Evolutionary conservation across 1,284 basidiomycete genomes (phyloP).

Genomic region (Rhizoctonia solani): DNA sequence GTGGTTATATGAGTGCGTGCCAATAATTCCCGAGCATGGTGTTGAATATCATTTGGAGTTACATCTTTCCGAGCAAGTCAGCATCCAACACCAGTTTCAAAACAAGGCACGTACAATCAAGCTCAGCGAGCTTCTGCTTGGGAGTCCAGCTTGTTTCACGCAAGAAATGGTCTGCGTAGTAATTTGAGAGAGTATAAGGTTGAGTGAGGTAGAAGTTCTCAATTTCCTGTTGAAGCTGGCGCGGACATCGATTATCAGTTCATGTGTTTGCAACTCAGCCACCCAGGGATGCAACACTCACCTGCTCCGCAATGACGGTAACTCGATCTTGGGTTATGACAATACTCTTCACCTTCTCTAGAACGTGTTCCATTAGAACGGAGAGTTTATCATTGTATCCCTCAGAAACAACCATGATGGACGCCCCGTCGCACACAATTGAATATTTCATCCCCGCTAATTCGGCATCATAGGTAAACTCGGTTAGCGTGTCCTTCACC

Average conservation of each 20-base stretch:
- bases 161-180: conserved; percentile 74
- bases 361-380: conserved; percentile 74
- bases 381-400: conserved; percentile 97
- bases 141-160: conserved; percentile 78
- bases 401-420: conserved; percentile 69
- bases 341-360: conserved; percentile 73
- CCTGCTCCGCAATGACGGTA: conserved; percentile 84
- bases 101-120: conserved; percentile 62
- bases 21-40: conserved; percentile 67
- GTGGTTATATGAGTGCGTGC: conserved; percentile 73
- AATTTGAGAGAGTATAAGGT: conserved; percentile 81
- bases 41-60: conserved; percentile 71
- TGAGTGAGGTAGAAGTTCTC: conserved; percentile 88
- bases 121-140: conserved; percentile 77
- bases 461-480: conserved; percentile 92
- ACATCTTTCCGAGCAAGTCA: conserved; percentile 54
- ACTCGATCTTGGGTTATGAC: conserved; percentile 75
- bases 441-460: conserved; percentile 87
- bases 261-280: conserved; percentile 21
- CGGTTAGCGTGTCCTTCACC: conserved; percentile 85
- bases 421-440: conserved; percentile 68
- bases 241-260: background rate
- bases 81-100: background rate
- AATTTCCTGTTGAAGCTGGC: conserved; percentile 71
- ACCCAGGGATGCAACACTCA: conserved; percentile 45